Conservation (phyloP, 2,329 filamentous ascomycete genomes). For the Penicillium italicum region DNA sequence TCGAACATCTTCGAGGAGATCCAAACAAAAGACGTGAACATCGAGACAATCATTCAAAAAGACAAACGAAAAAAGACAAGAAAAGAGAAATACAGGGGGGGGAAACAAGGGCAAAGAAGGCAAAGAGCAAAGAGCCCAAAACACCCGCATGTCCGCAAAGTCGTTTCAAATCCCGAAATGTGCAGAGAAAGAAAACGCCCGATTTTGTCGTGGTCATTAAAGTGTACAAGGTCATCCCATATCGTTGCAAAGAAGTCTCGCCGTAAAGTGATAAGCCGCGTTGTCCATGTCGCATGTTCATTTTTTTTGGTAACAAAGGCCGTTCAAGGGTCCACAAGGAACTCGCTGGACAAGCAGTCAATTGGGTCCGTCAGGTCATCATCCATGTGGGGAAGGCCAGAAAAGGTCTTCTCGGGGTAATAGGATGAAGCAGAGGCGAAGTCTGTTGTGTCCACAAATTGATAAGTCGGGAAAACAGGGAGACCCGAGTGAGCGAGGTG, state of each 20-base stretch:
- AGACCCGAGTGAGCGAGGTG: slow-evolving; percentile 29
- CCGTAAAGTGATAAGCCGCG: slow-evolving; percentile 12
- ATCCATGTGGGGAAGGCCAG: slow-evolving; percentile 23
- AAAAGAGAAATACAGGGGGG: slow-evolving; percentile 20
- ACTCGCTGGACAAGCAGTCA: slow-evolving; percentile 39
- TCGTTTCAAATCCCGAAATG: slow-evolving; percentile 8
- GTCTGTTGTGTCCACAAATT: slow-evolving; percentile 24
- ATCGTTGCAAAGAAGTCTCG: slow-evolving; percentile 19
- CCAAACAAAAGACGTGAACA: background rate
- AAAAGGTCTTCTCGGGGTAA: slow-evolving; percentile 34
- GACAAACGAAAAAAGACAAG: slow-evolving; percentile 14
- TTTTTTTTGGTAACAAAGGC: slow-evolving; percentile 2
- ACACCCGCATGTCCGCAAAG: slow-evolving; percentile 7
- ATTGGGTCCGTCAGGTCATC: slow-evolving; percentile 38
- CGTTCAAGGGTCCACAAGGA: slow-evolving; percentile 32
- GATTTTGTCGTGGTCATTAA: slow-evolving; percentile 21
- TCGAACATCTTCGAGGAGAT: slow-evolving; percentile 6
- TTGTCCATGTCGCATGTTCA: slow-evolving; percentile 12
- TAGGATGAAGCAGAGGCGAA: slow-evolving; percentile 33
- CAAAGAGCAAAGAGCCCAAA: slow-evolving; percentile 4
- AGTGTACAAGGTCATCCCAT: slow-evolving; percentile 24
- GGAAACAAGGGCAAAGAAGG: slow-evolving; percentile 4
- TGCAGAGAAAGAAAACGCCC: slow-evolving; percentile 12
- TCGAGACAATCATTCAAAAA: slow-evolving; percentile 11
- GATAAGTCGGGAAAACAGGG: slow-evolving; percentile 30